Conservation (phyloP, 495 filamentous ascomycete genomes). For the Annulohypoxylon stygium region DNA sequence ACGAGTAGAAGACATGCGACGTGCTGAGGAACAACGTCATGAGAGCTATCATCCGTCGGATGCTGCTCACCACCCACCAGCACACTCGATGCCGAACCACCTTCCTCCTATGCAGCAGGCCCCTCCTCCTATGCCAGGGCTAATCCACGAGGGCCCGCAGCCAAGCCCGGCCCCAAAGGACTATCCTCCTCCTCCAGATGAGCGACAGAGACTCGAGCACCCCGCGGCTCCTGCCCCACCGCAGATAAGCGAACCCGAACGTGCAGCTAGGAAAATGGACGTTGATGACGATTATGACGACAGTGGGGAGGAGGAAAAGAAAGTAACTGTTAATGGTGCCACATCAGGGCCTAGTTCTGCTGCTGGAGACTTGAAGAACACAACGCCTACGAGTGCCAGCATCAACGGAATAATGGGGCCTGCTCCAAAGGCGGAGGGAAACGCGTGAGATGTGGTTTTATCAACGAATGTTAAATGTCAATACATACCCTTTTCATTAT, state of each 20-base stretch:
- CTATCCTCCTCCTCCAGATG: constrained; percentile 63
- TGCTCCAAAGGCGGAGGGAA: constrained; percentile 55
- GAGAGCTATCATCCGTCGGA: constrained; percentile 91
- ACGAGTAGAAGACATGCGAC: constrained; percentile 58
- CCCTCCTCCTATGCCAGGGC: constrained; percentile 68
- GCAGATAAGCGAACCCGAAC: constrained; percentile 73
- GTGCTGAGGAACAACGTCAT: constrained; percentile 74
- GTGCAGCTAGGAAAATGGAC: constrained; percentile 93
- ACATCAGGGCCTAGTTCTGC: constrained; percentile 54
- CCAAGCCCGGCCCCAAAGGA: constrained; percentile 71
- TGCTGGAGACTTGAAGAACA: constrained; percentile 62
- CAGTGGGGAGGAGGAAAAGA: constrained; percentile 89
- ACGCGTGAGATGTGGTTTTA: constrained; percentile 25
- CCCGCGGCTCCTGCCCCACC: constrained; percentile 61
- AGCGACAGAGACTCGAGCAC: constrained; percentile 62
- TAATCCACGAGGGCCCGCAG: constrained; percentile 66
- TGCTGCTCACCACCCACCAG: constrained; percentile 86
- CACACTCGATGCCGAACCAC: constrained; percentile 75
- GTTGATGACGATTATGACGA: constrained; percentile 96
- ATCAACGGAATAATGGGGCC: constrained; percentile 63
- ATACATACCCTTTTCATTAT: constrained; percentile 40
- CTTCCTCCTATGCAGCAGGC: constrained; percentile 75
- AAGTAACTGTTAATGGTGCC: constrained; percentile 57
- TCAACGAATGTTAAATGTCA: constrained; percentile 33
- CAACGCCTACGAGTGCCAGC: constrained; percentile 57